phyloP scores from a whole-genome alignment of 1,284 basidiomycete genomes.

The Leccinum griseonigrum region DNA sequence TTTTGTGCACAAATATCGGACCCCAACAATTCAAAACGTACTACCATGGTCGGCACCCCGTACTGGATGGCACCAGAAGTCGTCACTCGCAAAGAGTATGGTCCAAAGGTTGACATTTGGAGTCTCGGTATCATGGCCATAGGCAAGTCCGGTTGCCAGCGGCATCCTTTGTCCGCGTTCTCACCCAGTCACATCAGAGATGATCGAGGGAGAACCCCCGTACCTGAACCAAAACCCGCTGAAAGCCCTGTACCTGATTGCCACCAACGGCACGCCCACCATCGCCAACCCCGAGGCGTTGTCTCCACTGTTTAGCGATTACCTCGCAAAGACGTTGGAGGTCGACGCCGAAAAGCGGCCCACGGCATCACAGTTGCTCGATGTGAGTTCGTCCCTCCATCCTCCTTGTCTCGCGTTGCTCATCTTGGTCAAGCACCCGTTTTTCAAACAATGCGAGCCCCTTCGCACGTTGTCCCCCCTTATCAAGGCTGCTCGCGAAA shows the following conservation, averaged over 20 bases:
- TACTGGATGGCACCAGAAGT: slow-evolving; percentile 99
- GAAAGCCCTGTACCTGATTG: slow-evolving; percentile 94
- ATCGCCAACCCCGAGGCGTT: slow-evolving; percentile 95
- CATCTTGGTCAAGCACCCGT: slow-evolving; percentile 61
- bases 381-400: slow-evolving; percentile 46
- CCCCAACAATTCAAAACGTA: slow-evolving; percentile 85
- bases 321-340: slow-evolving; percentile 86
- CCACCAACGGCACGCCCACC: slow-evolving; percentile 97
- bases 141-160: slow-evolving; percentile 46
- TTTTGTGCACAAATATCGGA: slow-evolving; percentile 98
- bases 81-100: slow-evolving; percentile 97
- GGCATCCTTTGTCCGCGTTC: neutral
- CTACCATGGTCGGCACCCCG: slow-evolving; percentile 99
- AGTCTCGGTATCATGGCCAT: slow-evolving; percentile 99
- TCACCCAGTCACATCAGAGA: slow-evolving; percentile 56
- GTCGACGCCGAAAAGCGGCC: slow-evolving; percentile 95
- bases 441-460: slow-evolving; percentile 87
- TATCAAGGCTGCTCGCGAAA: slow-evolving; percentile 91
- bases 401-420: neutral
- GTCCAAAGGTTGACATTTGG: slow-evolving; percentile 99
- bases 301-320: slow-evolving; percentile 86
- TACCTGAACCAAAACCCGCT: slow-evolving; percentile 97
- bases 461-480: slow-evolving; percentile 84
- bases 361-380: slow-evolving; percentile 79
- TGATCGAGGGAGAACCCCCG: slow-evolving; percentile 99